phyloP scores from a whole-genome alignment of 257 asterid genomes.

The Petrea volubilis region DNA sequence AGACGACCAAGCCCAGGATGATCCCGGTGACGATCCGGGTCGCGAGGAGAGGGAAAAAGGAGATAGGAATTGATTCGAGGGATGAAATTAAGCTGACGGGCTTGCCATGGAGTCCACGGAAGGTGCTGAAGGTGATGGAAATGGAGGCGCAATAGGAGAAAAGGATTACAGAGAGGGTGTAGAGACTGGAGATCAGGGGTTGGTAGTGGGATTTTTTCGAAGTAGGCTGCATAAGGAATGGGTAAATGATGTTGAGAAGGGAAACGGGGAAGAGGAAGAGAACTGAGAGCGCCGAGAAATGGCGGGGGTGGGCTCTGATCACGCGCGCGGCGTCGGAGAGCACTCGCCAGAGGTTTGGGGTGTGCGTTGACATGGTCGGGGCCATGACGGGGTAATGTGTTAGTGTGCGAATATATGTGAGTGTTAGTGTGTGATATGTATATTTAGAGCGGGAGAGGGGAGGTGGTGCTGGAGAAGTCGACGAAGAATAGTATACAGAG shows the following conservation, averaged over 20 bases:
- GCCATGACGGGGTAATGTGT: background rate
- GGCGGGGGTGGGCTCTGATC: slow-evolving; percentile 65
- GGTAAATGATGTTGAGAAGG: slow-evolving; percentile 41
- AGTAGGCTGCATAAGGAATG: slow-evolving; percentile 33
- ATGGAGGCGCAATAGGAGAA: slow-evolving; percentile 43
- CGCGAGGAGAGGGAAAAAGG: slow-evolving; percentile 45
- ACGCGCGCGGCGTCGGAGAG: slow-evolving; percentile 61
- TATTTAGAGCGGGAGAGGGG: background rate
- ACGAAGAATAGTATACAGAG: background rate
- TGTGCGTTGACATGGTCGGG: slow-evolving; percentile 34
- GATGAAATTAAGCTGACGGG: slow-evolving; percentile 52
- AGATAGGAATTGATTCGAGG: slow-evolving; percentile 42
- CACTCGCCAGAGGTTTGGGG: slow-evolving; percentile 57
- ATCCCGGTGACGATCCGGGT: slow-evolving; percentile 22
- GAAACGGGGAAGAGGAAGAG: slow-evolving; percentile 67
- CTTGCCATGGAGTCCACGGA: slow-evolving; percentile 54
- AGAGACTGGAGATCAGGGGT: slow-evolving; percentile 31
- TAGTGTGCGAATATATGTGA: too few species aligned
- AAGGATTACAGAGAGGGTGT: slow-evolving; percentile 24
- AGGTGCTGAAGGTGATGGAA: slow-evolving; percentile 56
- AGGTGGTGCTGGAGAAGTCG: background rate
- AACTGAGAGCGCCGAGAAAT: slow-evolving; percentile 57
- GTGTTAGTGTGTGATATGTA: background rate
- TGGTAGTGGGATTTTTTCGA: slow-evolving; percentile 25
- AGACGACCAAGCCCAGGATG: background rate